Evolutionary conservation across 1,284 basidiomycete genomes (phyloP).

Genomic region (Cystobasidium pallidum): DNA sequence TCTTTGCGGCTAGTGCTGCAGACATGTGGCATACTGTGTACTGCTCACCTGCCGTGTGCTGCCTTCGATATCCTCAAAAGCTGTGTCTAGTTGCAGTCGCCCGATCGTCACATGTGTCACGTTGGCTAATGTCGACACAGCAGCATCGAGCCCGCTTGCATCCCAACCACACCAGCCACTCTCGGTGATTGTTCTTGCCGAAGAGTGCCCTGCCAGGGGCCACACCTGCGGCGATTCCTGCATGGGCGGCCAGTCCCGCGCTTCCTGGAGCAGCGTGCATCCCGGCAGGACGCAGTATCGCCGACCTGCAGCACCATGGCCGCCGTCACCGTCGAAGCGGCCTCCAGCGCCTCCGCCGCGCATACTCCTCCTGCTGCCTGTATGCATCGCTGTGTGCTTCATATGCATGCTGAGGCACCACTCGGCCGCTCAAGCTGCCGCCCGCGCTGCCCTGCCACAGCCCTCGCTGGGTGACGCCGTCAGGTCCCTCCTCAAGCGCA

Average conservation of each 20-base stretch:
- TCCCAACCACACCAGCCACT: too few relatives aligned
- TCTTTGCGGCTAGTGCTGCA: too few relatives aligned
- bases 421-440: constrained; percentile 15
- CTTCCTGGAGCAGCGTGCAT: constrained; percentile 4
- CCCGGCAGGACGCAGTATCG: constrained; percentile 2
- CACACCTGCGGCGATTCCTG: background rate
- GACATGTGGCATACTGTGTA: too few relatives aligned
- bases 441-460: constrained; percentile 14
- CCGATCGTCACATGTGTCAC: too few relatives aligned
- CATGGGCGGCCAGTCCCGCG: constrained; percentile 7
- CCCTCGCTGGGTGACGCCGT: constrained; percentile 25
- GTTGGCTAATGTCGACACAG: too few relatives aligned
- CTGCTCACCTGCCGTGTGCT: too few relatives aligned
- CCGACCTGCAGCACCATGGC: background rate
- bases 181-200: too few relatives aligned
- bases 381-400: constrained; percentile 11
- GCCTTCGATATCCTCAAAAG: too few relatives aligned
- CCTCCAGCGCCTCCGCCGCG: constrained; percentile 25
- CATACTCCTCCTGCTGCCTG: constrained; percentile 33
- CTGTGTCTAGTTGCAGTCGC: too few relatives aligned
- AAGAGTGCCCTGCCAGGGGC: background rate
- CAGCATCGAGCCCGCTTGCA: too few relatives aligned
- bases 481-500: constrained; percentile 12
- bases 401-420: constrained; percentile 30
- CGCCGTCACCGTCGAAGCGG: background rate